Evolutionary conservation across 345 rosid genomes (phyloP), one percentile per base, ranked within the genome.

Genomic region (Anacardium occidentale): DNA sequence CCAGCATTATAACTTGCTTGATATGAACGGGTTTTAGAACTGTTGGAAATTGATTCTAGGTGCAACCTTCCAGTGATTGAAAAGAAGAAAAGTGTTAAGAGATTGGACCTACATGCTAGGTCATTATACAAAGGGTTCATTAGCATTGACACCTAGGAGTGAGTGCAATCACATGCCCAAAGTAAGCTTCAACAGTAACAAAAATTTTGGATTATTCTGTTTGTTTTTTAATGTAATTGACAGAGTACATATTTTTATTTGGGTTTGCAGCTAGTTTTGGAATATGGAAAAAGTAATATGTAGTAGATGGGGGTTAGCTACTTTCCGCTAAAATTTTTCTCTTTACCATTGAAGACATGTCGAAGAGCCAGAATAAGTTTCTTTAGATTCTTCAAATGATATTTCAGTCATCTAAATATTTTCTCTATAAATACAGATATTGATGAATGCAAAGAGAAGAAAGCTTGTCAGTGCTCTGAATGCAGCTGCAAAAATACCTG

Each of bases 381-480:
- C 7, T 60, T 15, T 9, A 13, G 4, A n/a, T 15, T 22, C 8
- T n/a, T 29, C 22, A 26, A 65, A 42, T 59, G 64, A 66, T 76
- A 53, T 51, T 7, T 60, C 32, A 78, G 25, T 66, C 29, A 42
- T 59, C 20, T 24, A 45, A 45, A 10, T 12, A 29, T 40, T 45
- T 52, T 6, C 15, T 73, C 22, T 3, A 0, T 14, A 1, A 32
- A 14, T 76, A 63, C 78, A 96, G 99, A 96, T 77, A 77, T 96
- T 69, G 85, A 96, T 67, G 99, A 96, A 66, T 96, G 98, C 86
- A 87, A 86, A 84, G 99, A 93, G 71, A 91, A 71, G 88, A 91
- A 87, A 86, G 97, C 95, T 4, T 96, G 99, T 73, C 99, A 90
- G 73, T 96, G 99, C 82, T 83, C 96, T 1, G 98, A 90, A 75